Conservation (phyloP, 2,329 filamentous ascomycete genomes). For the Scedosporium dehoogii region DNA sequence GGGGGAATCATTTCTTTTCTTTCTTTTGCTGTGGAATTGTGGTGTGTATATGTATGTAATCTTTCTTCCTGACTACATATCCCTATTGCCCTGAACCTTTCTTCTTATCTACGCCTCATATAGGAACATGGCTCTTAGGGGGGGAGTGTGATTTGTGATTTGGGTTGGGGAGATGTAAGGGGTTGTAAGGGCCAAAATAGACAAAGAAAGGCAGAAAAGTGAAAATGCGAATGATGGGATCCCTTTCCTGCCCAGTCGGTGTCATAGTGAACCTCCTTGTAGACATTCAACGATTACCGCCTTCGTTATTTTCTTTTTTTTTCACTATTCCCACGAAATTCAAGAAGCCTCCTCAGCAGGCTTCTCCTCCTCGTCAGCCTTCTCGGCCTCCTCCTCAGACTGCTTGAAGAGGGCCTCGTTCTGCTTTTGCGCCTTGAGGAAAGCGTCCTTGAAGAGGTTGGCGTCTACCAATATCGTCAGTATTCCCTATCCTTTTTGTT, state of each 20-base stretch:
- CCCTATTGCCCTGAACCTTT: too few relatives aligned
- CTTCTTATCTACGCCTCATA: too few relatives aligned
- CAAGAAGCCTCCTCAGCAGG: neutral
- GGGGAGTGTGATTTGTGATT: too few relatives aligned
- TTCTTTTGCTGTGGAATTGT: too few relatives aligned
- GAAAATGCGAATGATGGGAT: neutral
- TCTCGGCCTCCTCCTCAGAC: slow-evolving; percentile 14
- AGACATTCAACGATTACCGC: neutral
- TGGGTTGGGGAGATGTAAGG: neutral
- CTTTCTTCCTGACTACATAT: too few relatives aligned
- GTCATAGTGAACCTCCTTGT: neutral
- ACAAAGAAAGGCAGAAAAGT: neutral
- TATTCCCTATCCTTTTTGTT: slow-evolving; percentile 8
- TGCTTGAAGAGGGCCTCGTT: slow-evolving; percentile 78
- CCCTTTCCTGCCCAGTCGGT: neutral
- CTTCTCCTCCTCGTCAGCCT: slow-evolving; percentile 3
- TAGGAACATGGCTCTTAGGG: too few relatives aligned
- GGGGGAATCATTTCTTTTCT: too few relatives aligned
- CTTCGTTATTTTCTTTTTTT: neutral
- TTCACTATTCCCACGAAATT: neutral
- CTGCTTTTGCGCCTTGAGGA: slow-evolving; percentile 93
- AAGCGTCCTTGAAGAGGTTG: slow-evolving; percentile 94
- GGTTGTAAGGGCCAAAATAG: neutral
- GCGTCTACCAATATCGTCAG: slow-evolving; percentile 53
- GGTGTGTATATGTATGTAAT: too few relatives aligned